A percentile compares a stretch with the other conserved stretches of the same genome.
Conservation (phyloP, 2,329 filamentous ascomycete species). For the Leptographium procerum region DNA sequence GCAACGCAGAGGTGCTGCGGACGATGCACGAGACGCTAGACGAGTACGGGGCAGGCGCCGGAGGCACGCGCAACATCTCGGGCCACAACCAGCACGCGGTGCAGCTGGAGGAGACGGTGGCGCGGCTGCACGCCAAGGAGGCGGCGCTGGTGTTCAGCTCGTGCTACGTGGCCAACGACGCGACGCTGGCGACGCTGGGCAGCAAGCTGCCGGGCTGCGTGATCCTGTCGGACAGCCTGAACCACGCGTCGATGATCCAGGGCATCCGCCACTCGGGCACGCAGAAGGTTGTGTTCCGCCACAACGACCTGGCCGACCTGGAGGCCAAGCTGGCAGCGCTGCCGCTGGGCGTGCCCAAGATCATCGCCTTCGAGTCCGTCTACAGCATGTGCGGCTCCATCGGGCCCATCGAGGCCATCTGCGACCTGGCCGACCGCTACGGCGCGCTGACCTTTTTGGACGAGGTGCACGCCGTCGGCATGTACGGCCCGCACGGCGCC, state of each 20-base stretch:
- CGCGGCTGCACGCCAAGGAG: conserved; percentile 85
- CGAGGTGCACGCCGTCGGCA: conserved; percentile 96
- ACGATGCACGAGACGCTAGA: conserved; percentile 93
- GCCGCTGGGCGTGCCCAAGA: conserved; percentile 78
- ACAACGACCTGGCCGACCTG: conserved; percentile 89
- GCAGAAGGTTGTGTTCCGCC: conserved; percentile 96
- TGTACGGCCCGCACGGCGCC: conserved; percentile 94
- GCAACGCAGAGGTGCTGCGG: conserved; percentile 75
- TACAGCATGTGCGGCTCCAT: conserved; percentile 99
- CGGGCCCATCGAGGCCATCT: conserved; percentile 90
- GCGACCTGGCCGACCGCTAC: conserved; percentile 93
- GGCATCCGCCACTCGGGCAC: conserved; percentile 95
- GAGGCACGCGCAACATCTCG: conserved; percentile 94
- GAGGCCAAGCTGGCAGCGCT: conserved; percentile 87
- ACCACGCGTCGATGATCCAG: conserved; percentile 99
- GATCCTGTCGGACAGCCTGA: conserved; percentile 92
- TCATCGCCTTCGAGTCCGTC: conserved; percentile 96
- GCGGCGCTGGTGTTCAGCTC: conserved; percentile 90
- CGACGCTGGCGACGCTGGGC: conserved; percentile 89
- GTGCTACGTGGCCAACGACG: conserved; percentile 97
- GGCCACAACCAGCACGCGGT: conserved; percentile 95
- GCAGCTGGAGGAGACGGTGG: conserved; percentile 67
- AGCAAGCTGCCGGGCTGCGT: conserved; percentile 95
- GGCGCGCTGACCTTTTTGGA: conserved; percentile 95
- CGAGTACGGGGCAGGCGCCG: conserved; percentile 87